These are phyloP conservation scores for Xylaria nigripes DNA, from an alignment of 495 filamentous ascomycete genomes.

Conservation along the genomic window DNA sequence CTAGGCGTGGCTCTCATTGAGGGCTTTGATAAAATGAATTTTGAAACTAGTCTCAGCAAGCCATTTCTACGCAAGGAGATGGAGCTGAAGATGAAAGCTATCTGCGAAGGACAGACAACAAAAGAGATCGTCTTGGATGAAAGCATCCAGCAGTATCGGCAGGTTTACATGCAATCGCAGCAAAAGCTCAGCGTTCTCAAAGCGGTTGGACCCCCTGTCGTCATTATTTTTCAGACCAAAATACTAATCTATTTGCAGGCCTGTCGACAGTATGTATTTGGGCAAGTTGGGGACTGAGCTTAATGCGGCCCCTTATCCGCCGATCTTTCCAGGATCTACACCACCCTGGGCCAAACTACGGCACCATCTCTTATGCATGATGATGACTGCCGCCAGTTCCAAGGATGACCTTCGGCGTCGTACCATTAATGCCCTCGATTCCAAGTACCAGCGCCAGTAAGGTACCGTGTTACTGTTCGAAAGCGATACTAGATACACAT, in stretches of 20 bases:
- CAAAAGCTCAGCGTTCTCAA: slow-evolving; percentile 70
- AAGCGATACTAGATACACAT: background rate
- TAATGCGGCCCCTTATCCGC: background rate
- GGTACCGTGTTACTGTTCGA: background rate
- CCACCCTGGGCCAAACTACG: background rate
- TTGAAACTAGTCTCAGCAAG: slow-evolving; percentile 86
- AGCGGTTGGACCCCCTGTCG: slow-evolving; percentile 41
- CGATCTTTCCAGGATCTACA: background rate
- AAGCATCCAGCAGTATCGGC: slow-evolving; percentile 74
- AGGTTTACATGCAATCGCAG: slow-evolving; percentile 70
- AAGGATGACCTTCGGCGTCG: slow-evolving; percentile 9
- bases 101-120: slow-evolving; percentile 78
- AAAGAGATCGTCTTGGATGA: slow-evolving; percentile 66
- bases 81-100: slow-evolving; percentile 89
- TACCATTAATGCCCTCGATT: slow-evolving; percentile 2
- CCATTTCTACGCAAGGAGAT: slow-evolving; percentile 98
- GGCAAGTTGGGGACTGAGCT: slow-evolving; percentile 24
- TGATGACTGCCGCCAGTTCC: slow-evolving; percentile 3
- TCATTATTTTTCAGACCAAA: background rate
- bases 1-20: slow-evolving; percentile 85
- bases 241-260: slow-evolving; percentile 31
- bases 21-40: slow-evolving; percentile 84
- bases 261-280: slow-evolving; percentile 41
- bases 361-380: background rate
- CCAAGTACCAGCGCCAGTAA: slow-evolving; percentile 15